A percentile compares a stretch with the other conserved stretches of the same genome.
Conservation (phyloP, 2,329 filamentous ascomycete species). For the Fusarium nematophilum region DNA sequence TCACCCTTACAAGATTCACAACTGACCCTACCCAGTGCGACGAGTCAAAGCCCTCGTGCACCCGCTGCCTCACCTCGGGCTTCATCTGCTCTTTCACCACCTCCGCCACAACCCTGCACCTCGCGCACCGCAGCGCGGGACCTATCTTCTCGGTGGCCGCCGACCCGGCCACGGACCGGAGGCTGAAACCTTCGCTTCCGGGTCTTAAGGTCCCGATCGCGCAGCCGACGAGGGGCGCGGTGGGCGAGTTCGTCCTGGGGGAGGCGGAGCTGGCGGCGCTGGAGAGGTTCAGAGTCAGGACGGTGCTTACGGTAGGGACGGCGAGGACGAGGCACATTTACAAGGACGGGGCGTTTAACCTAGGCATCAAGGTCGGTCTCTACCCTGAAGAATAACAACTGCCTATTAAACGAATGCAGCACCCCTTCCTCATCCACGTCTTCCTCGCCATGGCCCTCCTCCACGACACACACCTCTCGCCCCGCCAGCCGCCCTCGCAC, state of each 20-base stretch:
- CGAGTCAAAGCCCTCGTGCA: conserved; percentile 61
- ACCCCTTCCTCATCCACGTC: conserved; percentile 66
- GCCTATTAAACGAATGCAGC: conserved; percentile 42
- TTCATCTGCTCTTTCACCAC: conserved; percentile 61
- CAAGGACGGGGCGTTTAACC: conserved; percentile 48
- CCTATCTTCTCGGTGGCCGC: conserved; percentile 16
- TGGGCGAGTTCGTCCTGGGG: conserved; percentile 47
- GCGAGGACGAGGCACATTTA: conserved; percentile 47
- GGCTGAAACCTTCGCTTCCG: conserved; percentile 23
- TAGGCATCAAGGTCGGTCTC: conserved; percentile 54
- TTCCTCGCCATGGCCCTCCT: conserved; percentile 63
- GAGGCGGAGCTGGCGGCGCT: conserved; percentile 50
- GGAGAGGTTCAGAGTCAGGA: conserved; percentile 56
- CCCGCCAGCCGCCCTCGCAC: conserved; percentile 36
- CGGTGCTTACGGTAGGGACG: conserved; percentile 54
- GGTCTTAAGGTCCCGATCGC: conserved; percentile 41
- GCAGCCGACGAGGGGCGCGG: conserved; percentile 25
- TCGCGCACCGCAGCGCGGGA: conserved; percentile 29
- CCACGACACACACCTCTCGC: conserved; percentile 60
- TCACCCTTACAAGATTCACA: background rate
- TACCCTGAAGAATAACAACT: no score
- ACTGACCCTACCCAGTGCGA: conserved; percentile 60
- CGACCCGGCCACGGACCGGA: conserved; percentile 4
- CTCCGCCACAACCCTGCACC: conserved; percentile 33
- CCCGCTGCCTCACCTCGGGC: conserved; percentile 59